Percentiles rank a stretch among this genome's conserved stretches.
These are phyloP conservation scores for Hura crepitans DNA, from an alignment of 441 rosid genomes.

Conservation along the genomic window DNA sequence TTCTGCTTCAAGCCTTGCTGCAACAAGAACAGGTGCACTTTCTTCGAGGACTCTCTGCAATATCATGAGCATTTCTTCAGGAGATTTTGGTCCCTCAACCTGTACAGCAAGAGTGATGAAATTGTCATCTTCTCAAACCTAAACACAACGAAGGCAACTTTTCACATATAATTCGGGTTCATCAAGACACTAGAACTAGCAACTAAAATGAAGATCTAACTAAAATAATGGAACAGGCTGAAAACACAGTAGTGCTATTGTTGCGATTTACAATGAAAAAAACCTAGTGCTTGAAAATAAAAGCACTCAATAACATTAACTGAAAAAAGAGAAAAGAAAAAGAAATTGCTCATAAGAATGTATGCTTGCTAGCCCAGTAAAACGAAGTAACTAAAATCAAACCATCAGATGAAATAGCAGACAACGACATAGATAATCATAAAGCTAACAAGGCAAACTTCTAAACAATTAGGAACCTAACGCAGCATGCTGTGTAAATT, in stretches of 20 bases:
- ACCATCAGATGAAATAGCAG: neutral
- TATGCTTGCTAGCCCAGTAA: neutral
- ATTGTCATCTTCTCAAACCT: slow-evolving; percentile 6
- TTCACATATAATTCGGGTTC: neutral
- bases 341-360: too few species aligned
- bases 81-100: slow-evolving; percentile 90
- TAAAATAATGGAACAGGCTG: neutral
- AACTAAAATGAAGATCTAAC: neutral
- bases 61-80: slow-evolving; percentile 65
- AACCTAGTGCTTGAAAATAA: neutral
- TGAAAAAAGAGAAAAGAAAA: neutral
- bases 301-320: neutral
- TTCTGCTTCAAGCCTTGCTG: slow-evolving; percentile 88
- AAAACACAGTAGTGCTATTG: neutral
- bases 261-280: neutral
- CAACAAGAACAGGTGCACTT: slow-evolving; percentile 75
- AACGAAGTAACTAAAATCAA: neutral
- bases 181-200: neutral
- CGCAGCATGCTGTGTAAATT: neutral
- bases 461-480: neutral
- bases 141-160: neutral
- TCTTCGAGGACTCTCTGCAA: slow-evolving; percentile 90
- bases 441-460: neutral
- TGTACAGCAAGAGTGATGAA: slow-evolving; percentile 29
- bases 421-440: neutral